phyloP scores from a whole-genome alignment of 768 basidiomycete species.

The Xerocomellus dryophilus region DNA sequence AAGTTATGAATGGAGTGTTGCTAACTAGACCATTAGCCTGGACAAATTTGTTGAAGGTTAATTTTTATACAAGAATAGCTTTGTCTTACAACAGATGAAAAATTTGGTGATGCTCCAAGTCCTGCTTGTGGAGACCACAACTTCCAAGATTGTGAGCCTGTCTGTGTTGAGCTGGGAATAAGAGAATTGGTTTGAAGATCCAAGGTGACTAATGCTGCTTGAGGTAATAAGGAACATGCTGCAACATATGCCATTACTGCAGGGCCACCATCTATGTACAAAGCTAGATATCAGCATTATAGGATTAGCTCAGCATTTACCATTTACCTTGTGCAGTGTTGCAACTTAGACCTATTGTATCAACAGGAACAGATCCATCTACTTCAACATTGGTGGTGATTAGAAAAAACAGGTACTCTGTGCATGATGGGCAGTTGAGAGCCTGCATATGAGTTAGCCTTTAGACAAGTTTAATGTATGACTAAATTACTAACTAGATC shows the following conservation, averaged over 20 bases:
- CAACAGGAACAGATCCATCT: background rate
- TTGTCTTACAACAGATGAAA: background rate
- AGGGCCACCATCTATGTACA: background rate
- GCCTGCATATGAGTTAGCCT: background rate
- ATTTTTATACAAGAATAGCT: no score
- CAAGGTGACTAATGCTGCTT: background rate
- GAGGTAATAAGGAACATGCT: slow-evolving; percentile 5
- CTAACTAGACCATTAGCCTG: background rate
- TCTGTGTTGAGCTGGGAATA: background rate
- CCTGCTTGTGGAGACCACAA: background rate
- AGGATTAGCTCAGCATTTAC: background rate
- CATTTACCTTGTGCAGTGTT: background rate
- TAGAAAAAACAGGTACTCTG: slow-evolving; percentile 5
- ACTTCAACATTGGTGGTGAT: slow-evolving; percentile 9
- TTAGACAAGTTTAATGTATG: background rate
- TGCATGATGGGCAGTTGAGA: background rate
- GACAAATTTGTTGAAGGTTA: background rate
- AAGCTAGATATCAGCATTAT: background rate
- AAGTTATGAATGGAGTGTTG: background rate
- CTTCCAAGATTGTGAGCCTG: background rate
- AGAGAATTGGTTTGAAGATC: slow-evolving; percentile 3
- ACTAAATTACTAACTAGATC: background rate
- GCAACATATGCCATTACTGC: slow-evolving; percentile 4
- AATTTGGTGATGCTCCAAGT: background rate
- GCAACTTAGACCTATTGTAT: background rate